Evolutionary conservation across 73 alveolate genomes (phyloP).

Genomic region (Paramecium sexaurelia): DNA sequence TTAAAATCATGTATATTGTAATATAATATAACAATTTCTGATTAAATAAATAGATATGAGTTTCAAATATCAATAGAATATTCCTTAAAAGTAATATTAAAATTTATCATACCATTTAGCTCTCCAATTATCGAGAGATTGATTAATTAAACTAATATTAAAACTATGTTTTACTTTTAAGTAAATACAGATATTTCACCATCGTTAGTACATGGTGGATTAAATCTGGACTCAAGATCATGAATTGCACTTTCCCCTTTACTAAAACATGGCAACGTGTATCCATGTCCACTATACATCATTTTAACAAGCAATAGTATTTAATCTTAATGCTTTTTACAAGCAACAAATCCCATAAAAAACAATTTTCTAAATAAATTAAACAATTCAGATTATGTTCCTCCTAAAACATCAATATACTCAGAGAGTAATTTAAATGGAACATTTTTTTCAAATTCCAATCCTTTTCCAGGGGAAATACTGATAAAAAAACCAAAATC

Average conservation of each 20-base stretch:
- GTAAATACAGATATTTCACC: conserved; percentile 64
- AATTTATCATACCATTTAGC: conserved; percentile 70
- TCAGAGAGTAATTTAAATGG: conserved; percentile 97
- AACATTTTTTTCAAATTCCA: conserved; percentile 90
- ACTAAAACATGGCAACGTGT: conserved; percentile 91
- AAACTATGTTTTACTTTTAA: not conserved
- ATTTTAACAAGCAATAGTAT: conserved; percentile 91
- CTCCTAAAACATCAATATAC: conserved; percentile 92
- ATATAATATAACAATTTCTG: not conserved
- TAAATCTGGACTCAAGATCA: conserved; percentile 59
- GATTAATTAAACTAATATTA: conserved; percentile 43
- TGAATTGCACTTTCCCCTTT: conserved; percentile 71
- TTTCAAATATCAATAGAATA: conserved; percentile 53
- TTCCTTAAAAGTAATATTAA: conserved; percentile 64
- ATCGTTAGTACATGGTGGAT: conserved; percentile 63
- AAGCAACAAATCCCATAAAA: conserved; percentile 71
- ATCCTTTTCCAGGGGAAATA: conserved; percentile 91
- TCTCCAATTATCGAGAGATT: conserved; percentile 69
- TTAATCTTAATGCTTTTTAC: conserved; percentile 87
- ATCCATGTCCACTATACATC: conserved; percentile 91
- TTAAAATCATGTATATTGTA: not conserved
- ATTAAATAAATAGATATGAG: not conserved
- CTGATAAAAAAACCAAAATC: conserved; percentile 94
- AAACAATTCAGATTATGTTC: conserved; percentile 73
- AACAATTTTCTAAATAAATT: conserved; percentile 65